phyloP scores from a whole-genome alignment of 306 rosid genomes.

The Cyamopsis tetragonoloba region DNA sequence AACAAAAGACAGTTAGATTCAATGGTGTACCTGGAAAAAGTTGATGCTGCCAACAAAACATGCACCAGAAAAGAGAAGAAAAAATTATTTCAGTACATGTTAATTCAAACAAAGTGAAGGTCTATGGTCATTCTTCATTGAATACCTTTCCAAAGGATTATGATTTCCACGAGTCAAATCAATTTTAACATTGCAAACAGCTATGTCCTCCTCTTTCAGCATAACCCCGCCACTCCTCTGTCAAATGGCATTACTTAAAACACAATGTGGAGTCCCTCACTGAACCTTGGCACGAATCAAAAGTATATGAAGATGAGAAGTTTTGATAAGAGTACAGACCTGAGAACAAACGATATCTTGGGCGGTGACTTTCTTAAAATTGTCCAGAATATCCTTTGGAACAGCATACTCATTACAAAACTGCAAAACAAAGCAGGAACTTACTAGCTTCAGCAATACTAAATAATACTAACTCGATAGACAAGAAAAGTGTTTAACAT shows the following conservation, averaged over 20 bases:
- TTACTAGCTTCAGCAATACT: background rate
- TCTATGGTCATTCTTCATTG: conserved; percentile 13
- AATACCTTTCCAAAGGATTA: conserved; percentile 88
- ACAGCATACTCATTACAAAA: conserved; percentile 95
- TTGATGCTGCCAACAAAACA: conserved; percentile 62
- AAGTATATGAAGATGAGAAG: conserved; percentile 8
- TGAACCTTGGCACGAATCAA: conserved; percentile 17
- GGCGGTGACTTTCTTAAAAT: conserved; percentile 79
- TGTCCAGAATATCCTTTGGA: conserved; percentile 71
- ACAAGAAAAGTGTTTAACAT: background rate
- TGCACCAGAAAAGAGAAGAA: conserved; percentile 34
- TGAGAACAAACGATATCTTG: conserved; percentile 93
- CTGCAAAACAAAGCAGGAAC: conserved; percentile 39
- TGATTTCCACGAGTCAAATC: conserved; percentile 91
- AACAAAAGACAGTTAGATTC: conserved; percentile 13
- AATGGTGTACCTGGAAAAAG: conserved; percentile 72
- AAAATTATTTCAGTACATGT: background rate
- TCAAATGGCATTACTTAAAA: conserved; percentile 11
- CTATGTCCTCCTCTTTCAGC: conserved; percentile 77
- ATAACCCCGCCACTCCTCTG: conserved; percentile 80
- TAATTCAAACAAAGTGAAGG: conserved; percentile 15
- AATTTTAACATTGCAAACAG: conserved; percentile 73
- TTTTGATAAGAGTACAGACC: conserved; percentile 37
- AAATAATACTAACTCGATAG: background rate
- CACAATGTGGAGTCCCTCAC: background rate